These are phyloP conservation scores for Erythrophleum fordii DNA, from an alignment of 306 rosid species.

Conservation along the genomic window DNA sequence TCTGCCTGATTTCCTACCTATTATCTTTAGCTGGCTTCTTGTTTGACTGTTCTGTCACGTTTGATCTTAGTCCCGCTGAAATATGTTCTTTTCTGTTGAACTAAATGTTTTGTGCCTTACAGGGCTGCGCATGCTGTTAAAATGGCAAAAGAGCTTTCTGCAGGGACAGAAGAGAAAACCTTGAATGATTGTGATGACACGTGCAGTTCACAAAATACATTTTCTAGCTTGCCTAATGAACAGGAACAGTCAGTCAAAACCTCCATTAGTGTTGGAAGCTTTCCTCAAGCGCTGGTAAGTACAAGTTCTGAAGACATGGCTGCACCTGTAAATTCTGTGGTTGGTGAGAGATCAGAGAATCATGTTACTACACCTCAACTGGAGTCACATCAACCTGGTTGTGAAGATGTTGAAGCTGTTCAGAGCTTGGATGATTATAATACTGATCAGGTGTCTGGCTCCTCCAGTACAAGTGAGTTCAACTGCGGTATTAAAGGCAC, in stretches of 20 bases:
- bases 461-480: conserved; percentile 70
- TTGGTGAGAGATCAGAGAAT: conserved; percentile 57
- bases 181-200: conserved; percentile 81
- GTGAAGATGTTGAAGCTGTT: conserved; percentile 54
- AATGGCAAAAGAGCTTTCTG: conserved; percentile 92
- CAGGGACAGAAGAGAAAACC: conserved; percentile 77
- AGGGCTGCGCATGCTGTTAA: conserved; percentile 97
- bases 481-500: conserved; percentile 55
- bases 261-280: conserved; percentile 93
- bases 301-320: conserved; percentile 86
- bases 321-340: conserved; percentile 44
- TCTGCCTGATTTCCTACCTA: conserved; percentile 16
- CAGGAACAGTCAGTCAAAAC: conserved; percentile 84
- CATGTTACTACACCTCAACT: conserved; percentile 44
- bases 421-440: conserved; percentile 70
- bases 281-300: conserved; percentile 88
- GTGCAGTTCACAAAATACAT: conserved; percentile 87
- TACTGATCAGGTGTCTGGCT: conserved; percentile 71
- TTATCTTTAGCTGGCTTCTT: conserved; percentile 21
- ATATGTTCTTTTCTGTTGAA: conserved; percentile 19
- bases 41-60: background rate
- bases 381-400: conserved; percentile 54
- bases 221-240: conserved; percentile 85
- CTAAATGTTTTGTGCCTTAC: conserved; percentile 44
- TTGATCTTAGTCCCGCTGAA: conserved; percentile 16